Base-by-base conservation (phyloP, 495 filamentous ascomycete genomes). In the Tetracladium marchalianum region DNA sequence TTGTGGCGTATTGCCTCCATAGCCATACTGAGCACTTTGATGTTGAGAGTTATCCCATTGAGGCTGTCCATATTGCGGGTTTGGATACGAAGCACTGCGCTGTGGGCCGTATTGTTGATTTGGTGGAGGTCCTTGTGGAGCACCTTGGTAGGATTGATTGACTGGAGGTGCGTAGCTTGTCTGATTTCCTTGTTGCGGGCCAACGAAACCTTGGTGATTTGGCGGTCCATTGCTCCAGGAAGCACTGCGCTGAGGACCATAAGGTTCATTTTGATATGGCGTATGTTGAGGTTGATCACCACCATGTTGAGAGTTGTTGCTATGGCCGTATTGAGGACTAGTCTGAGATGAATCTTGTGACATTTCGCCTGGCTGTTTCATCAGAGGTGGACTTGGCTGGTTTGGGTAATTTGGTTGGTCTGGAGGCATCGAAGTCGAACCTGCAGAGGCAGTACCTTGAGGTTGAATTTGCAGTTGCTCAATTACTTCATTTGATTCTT, bases 231-330 rank as follows among this genome's bases (percentile, higher is more conserved):
- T 46, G 37, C 32, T 22, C 11, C 24, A 48, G 16, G 38, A 31
- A 27, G 17, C 5, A 35, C 47, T 43, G n/a, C 5, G 19, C 4
- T 39, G 44, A 15, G 50, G 50, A 24, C 44, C 43, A 47, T 43
- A 44, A 8, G 24, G 32, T 12, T 11, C 38, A 40, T 40, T 16
- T 5, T 19, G n/a, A 16, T 11, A 11, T 40, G 39, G 44, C 7
- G 15, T 22, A 11, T n/a, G 12, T 15, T 10, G 17, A 32, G 43
- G 22, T 11, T 35, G 27, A 12, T n/a, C 16, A 16, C 9, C 33
- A 16, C 35, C 22, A 40, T 43, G 39, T 18, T 42, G 39, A 27
- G 7, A 8, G 32, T 37, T 39, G 6, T 11, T 11, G 3, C 22
- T 32, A 9, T 16, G 31, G 19, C 39, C 19, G 18, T 43, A 32